Base-by-base conservation (phyloP, 495 filamentous ascomycete species). In the Aspergillus avenaceus region DNA sequence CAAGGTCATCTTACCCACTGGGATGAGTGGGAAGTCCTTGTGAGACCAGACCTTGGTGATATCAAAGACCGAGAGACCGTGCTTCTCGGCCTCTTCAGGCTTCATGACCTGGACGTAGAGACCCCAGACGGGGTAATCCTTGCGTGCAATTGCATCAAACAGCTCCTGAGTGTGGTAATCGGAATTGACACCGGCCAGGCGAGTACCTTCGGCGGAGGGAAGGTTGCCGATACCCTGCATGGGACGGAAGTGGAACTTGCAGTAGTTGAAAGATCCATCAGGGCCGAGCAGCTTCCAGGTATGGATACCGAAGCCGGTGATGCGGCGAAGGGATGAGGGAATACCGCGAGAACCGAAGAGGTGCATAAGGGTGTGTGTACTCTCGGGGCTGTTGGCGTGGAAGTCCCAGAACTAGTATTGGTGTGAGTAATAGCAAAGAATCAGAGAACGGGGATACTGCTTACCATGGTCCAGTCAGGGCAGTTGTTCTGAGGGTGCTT, bases 331-430 rank as follows among this genome's bases (percentile, higher is more conserved):
- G 0, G 79, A 82, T 49, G 71, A 73, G 6, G 86, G 86, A 11
- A 78, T 81, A 32, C 84, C 86, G 37, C 82, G 78, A 49, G 83
- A 81, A 12, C 74, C 74, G 56, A 88, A 88, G 18, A 88, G 72
- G 46, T 78, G 74, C 83, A 88, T 86, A 27, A 88, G 60, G n/a
- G 76, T 72, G 64, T 88, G 85, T 13, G 82, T 72, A 28, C 78
- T 67, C 48, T 67, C 64, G n/a, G 54, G 58, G 14, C 62, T 54
- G 46, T 64, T 64, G 18, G 48, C 47, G 38, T 67, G 64, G 52
- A 67, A 67, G 42, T 84, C 81, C 81, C 79, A 84, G 61, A 82
- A 83, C 65, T 68, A 9, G 14, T 28, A 45, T 59, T 42, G 52
- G 41, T 8, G 5, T 24, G 27, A 40, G 38, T 14, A 37, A 38